Evolutionary conservation across 192 early-diverging fungal species (phyloP).

Genomic region (Geosiphon pyriformis): DNA sequence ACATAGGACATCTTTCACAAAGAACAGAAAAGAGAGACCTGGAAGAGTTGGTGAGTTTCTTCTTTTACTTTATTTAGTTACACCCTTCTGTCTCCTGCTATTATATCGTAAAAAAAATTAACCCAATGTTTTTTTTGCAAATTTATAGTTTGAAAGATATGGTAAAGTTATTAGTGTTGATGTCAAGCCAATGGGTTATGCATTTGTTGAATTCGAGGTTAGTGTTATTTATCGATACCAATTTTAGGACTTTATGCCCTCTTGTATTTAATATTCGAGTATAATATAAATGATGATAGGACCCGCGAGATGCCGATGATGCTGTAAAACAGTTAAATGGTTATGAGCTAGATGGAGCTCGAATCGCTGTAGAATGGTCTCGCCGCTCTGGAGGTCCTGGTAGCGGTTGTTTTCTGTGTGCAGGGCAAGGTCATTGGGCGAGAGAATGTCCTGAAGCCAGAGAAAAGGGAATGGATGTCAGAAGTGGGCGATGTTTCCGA

Average conservation of each 20-base stretch:
- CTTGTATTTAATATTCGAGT: neutral
- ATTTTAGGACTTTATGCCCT: neutral
- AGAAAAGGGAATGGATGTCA: conserved; percentile 52
- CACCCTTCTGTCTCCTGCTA: neutral
- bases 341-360: conserved; percentile 44
- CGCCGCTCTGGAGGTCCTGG: conserved; percentile 45
- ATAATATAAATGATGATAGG: conserved; percentile 29
- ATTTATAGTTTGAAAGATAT: conserved; percentile 45
- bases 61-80: neutral
- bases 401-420: conserved; percentile 51
- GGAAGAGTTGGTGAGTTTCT: conserved; percentile 42
- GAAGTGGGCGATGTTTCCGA: conserved; percentile 51
- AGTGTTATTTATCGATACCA: conserved; percentile 4
- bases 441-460: conserved; percentile 47
- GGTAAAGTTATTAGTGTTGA: conserved; percentile 46
- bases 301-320: conserved; percentile 48
- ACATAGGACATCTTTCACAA: conserved; percentile 45
- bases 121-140: neutral
- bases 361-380: conserved; percentile 47
- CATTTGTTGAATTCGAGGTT: conserved; percentile 53
- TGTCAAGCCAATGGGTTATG: conserved; percentile 48
- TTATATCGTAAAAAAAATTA: neutral
- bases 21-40: conserved; percentile 47
- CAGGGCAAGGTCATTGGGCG: conserved; percentile 49
- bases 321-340: conserved; percentile 47